Evolutionary conservation across 495 filamentous ascomycete genomes (phyloP), one percentile per base, ranked within the genome.

Genomic region (Schizothecium vesticola): DNA sequence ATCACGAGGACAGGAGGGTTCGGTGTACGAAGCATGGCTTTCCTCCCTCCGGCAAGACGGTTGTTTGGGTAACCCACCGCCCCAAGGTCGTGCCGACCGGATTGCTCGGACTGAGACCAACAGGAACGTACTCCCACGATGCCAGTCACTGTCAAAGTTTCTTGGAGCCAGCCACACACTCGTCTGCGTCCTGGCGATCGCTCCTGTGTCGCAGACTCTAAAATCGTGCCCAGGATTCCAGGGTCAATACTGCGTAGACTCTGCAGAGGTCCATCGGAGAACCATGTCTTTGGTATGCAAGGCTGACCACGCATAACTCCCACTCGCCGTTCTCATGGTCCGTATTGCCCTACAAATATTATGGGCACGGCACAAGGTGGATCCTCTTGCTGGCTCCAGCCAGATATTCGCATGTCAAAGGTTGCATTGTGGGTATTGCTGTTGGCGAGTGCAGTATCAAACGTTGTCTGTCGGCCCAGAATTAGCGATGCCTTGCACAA

Each of bases 381-480:
- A n/a, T 25, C 59, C 59, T 29, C 24, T 51, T 36, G 59, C 13
- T 61, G 60, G 28, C 22, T 31, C 60, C 60, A 61, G 25, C 60
- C 60, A 31, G 60, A 31, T 1, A 64, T 19, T n/a, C 16, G 12
- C 43, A 51, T 51, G 59, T 61, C 59, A 26, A 61, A 31, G 28
- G 19, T 21, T 25, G 24, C 26, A 25, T 65, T 26, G 33, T 43
- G 33, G 31, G 19, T 57, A n/a, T 69, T 65, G 23, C 51, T 33
- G 10, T 23, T 28, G 28, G 25, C 56, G 28, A 69, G 63, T 8
- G 67, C 67, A 31, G 22, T 69, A n/a, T 69, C 67, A 26, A 69
- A 69, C 9, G 67, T 69, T 24, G 21, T 69, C 67, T 71, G n/a
- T 65, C 23, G 16, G 7, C 4, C 63, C 56, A 28, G 23, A 58